These are phyloP conservation scores for Penicillium taxi DNA, from an alignment of 495 filamentous ascomycete genomes.

Conservation along the genomic window DNA sequence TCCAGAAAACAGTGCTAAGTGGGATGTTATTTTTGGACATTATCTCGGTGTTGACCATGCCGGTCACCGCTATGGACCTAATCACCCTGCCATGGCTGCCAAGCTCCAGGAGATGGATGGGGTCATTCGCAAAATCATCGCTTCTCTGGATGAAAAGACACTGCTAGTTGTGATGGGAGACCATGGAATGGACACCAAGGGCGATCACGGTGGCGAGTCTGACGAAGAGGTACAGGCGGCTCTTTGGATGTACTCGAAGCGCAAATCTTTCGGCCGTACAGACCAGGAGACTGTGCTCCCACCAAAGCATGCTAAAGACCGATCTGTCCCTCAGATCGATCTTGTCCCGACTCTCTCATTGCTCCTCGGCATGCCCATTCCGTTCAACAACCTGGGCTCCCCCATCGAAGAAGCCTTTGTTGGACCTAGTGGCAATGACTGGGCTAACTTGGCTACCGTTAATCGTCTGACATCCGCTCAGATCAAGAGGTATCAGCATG, in stretches of 20 bases:
- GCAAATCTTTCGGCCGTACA: constrained; percentile 69
- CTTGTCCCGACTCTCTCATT: constrained; percentile 86
- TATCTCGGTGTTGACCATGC: constrained; percentile 96
- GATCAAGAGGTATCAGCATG: constrained; percentile 77
- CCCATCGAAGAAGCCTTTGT: constrained; percentile 93
- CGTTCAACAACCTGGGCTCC: constrained; percentile 92
- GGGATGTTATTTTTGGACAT: constrained; percentile 91
- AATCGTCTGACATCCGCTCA: constrained; percentile 74
- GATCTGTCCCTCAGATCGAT: constrained; percentile 90
- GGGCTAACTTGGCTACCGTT: constrained; percentile 65
- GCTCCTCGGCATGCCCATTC: constrained; percentile 83
- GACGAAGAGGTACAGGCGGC: constrained; percentile 92
- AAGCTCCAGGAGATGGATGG: constrained; percentile 89
- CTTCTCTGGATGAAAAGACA: constrained; percentile 71
- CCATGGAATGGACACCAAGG: constrained; percentile 96
- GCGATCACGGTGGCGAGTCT: constrained; percentile 94
- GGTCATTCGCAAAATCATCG: constrained; percentile 64
- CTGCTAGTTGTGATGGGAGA: constrained; percentile 94
- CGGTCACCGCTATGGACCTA: constrained; percentile 89
- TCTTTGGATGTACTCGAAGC: constrained; percentile 96
- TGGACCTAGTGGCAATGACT: constrained; percentile 57
- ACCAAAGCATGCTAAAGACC: constrained; percentile 65
- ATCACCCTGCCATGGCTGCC: constrained; percentile 82
- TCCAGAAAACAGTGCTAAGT: constrained; percentile 53
- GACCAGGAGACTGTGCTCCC: constrained; percentile 52